phyloP scores from a whole-genome alignment of 2,329 filamentous ascomycete genomes.

The Parastagonospora avenae region DNA sequence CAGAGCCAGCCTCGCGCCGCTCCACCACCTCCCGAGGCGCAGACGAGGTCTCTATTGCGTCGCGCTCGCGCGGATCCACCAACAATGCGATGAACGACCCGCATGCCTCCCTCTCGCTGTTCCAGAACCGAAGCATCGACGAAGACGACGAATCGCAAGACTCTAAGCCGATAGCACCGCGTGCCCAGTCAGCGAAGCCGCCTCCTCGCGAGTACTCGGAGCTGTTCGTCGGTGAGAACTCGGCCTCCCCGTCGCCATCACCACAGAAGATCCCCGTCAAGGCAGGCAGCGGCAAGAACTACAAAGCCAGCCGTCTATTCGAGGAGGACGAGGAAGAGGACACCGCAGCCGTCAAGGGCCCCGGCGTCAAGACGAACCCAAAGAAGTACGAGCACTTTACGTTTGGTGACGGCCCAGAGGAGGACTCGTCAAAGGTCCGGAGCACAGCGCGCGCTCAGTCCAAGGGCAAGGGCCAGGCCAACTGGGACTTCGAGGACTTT shows the following conservation, averaged over 20 bases:
- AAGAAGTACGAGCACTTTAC: constrained; percentile 87
- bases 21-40: constrained; percentile 39
- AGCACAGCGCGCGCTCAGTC: constrained; percentile 30
- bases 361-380: constrained; percentile 67
- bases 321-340: constrained; percentile 57
- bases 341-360: constrained; percentile 18
- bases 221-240: constrained; percentile 64
- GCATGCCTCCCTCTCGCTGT: constrained; percentile 74
- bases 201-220: constrained; percentile 71
- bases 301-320: constrained; percentile 61
- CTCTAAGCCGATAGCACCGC: constrained; percentile 62
- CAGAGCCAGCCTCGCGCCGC: constrained; percentile 38
- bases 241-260: constrained; percentile 42
- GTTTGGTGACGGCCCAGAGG: constrained; percentile 67
- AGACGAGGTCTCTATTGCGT: constrained; percentile 39
- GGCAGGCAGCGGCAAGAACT: constrained; percentile 57
- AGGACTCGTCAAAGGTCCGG: constrained; percentile 39
- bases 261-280: constrained; percentile 51
- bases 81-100: constrained; percentile 51
- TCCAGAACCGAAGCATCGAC: constrained; percentile 69
- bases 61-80: constrained; percentile 47
- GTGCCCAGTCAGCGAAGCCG: constrained; percentile 70
- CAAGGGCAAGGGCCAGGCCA: constrained; percentile 66
- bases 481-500: constrained; percentile 91
- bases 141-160: constrained; percentile 56